Base-by-base conservation (phyloP, 176 grass and related monocot species). In the Aegilops umbellulata region DNA sequence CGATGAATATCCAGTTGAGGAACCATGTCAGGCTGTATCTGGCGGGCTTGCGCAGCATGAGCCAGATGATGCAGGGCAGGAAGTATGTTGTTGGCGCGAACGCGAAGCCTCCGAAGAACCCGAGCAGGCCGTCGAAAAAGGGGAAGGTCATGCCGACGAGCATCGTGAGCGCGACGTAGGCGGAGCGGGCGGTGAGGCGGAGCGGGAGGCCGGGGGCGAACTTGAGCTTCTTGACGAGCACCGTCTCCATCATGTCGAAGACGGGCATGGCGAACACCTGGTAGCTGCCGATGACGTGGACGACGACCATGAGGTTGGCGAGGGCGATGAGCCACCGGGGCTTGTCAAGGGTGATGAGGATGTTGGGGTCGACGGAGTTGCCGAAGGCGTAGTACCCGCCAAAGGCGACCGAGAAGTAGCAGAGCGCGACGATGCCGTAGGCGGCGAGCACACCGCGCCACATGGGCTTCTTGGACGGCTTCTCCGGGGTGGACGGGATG, bases 401-500 rank as follows among this genome's bases (percentile, higher is more conserved):
- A 47, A 94, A 29, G 1, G 90, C 85, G 1, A 94, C 93, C 0
- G 90, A 57, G 49, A 94, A 88, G 70, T 94, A 94, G 87, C 90
- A 94, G 49, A 90, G 0, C 0, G 93, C 90, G 8, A 92, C 85
- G 2, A 94, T 10, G 36, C 68, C 1, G 73, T 94, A 94, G 1
- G 93, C 93, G 4, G 81, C 73, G 0, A 94, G 0, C 3, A 82
- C 82, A 11, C 93, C 93, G 25, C 23, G 64, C 93, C 93, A 94
- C 93, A 94, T 94, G 30, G 93, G 82, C 47, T 83, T 88, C 87
- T 94, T 94, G 0, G 90, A 94, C 0, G 90, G 93, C 22, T 84
- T n/a, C 63, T 90, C 85, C 17, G 79, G 88, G 6, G 88, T 82
- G 15, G 93, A 95, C 3, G 88, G 93, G 17, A 95, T 92, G 35